These are phyloP conservation scores for Lenzites betulinus DNA, from an alignment of 768 basidiomycete genomes.

Conservation along the genomic window DNA sequence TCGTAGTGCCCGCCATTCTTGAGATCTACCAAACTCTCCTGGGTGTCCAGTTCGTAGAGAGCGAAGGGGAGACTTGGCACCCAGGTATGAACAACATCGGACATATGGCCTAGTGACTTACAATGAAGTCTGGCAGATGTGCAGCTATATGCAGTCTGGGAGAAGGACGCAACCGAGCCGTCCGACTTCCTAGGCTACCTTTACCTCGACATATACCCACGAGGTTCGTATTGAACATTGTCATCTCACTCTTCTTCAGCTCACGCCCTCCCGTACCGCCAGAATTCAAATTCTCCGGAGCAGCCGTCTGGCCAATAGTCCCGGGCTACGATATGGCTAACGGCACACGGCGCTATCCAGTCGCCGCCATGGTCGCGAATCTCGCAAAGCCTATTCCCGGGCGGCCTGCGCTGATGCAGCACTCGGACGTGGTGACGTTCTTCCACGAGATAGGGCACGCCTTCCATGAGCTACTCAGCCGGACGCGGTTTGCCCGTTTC, in stretches of 20 bases:
- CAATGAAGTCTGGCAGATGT: constrained; percentile 53
- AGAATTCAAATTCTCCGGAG: constrained; percentile 83
- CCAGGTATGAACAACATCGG: constrained; percentile 48
- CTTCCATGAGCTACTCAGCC: constrained; percentile 58
- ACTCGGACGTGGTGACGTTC: constrained; percentile 86
- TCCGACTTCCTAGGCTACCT: constrained; percentile 83
- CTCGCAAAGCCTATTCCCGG: constrained; percentile 81
- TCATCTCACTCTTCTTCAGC: background rate
- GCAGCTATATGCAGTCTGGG: constrained; percentile 84
- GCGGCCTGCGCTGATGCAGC: constrained; percentile 80
- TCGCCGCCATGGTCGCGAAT: constrained; percentile 88
- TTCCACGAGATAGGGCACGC: constrained; percentile 84
- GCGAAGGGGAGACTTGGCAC: constrained; percentile 76
- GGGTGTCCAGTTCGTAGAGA: constrained; percentile 62
- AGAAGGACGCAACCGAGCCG: constrained; percentile 67
- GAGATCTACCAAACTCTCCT: constrained; percentile 83
- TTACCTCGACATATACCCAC: constrained; percentile 86
- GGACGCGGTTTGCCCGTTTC: constrained; percentile 75
- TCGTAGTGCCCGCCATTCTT: constrained; percentile 80
- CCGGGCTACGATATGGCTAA: constrained; percentile 59
- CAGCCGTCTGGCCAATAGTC: constrained; percentile 80
- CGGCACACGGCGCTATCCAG: constrained; percentile 68
- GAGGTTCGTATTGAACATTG: constrained; percentile 48
- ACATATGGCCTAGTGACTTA: background rate
- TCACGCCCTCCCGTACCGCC: background rate